Evolutionary conservation across 2,329 filamentous ascomycete genomes (phyloP).

Genomic region (Sarocladium kiliense): DNA sequence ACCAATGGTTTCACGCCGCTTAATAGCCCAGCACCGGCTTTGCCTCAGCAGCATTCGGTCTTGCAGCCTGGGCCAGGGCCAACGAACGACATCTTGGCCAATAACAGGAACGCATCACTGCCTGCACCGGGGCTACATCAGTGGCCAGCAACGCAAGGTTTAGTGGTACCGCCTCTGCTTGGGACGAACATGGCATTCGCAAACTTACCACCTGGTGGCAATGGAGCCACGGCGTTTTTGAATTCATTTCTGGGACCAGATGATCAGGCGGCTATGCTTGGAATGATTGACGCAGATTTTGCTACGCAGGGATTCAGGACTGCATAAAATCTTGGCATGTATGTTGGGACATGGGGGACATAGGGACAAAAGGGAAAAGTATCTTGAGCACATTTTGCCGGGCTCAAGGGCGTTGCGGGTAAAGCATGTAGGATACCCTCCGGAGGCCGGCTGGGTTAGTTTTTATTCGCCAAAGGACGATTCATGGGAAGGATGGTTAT

Average conservation of each 20-base stretch:
- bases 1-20: not conserved
- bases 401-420: not conserved
- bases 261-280: constrained; percentile 7
- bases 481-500: too few species aligned
- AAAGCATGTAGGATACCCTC: not conserved
- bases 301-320: not conserved
- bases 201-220: not conserved
- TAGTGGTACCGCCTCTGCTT: not conserved
- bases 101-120: not conserved
- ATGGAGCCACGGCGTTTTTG: not conserved
- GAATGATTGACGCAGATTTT: constrained; percentile 3
- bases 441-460: too few species aligned
- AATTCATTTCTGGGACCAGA: not conserved
- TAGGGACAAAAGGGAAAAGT: too few species aligned
- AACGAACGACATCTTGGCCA: not conserved
- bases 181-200: not conserved
- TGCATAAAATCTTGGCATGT: not conserved
- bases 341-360: too few species aligned
- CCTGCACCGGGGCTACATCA: not conserved
- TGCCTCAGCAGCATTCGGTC: not conserved
- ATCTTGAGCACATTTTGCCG: too few species aligned
- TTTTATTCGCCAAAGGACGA: too few species aligned
- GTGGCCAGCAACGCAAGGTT: not conserved
- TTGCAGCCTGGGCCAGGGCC: not conserved
- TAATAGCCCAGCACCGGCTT: not conserved